Base-by-base conservation (phyloP, 1,284 basidiomycete genomes). In the Inonotus hispidus region DNA sequence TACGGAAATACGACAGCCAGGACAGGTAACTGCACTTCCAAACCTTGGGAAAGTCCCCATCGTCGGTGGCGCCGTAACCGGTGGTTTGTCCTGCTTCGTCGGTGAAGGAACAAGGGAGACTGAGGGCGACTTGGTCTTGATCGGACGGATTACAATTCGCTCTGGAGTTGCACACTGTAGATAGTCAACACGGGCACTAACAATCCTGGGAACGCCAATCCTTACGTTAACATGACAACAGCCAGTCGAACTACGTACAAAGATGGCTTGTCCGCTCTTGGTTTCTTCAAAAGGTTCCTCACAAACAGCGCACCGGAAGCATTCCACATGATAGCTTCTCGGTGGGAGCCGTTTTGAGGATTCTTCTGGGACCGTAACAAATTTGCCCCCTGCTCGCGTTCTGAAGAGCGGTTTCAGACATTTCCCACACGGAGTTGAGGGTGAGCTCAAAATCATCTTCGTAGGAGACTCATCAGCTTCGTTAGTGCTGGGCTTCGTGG, bases 281-380 rank as follows among this genome's bases (percentile, higher is more conserved):
- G 75, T 76, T 68, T 88, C 87, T 64, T 80, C 81, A 66, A 92
- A 90, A 5, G 77, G 68, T 8, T 80, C 77, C 50, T 82, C 75
- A 67, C 90, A 92, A 23, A 87, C 74, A 25, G 72, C 75, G 67
- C 90, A 92, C 60, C 79, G 82, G 72, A 92, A 91, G 68, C 90
- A 92, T 45, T 82, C 78, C 2, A 80, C 77, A 65, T 92, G 90
- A 68, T 88, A 92, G 25, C 79, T 78, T 70, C 80, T 80, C 35
- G 78, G 77, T 43, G 77, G 74, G 29, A 72, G 73, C 23, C 71
- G 75, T 65, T 59, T 76, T 63, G 70, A 69, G 25, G 71, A 73
- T 53, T 83, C 80, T 62, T 79, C 80, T 7, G 87, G 87, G 39
- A 90, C 81, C 2, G 85, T 87, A 29, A 90, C 82, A 70, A 84